Base-by-base conservation (phyloP, 2,329 filamentous ascomycete species). In the Ophiosphaerella narmari region DNA sequence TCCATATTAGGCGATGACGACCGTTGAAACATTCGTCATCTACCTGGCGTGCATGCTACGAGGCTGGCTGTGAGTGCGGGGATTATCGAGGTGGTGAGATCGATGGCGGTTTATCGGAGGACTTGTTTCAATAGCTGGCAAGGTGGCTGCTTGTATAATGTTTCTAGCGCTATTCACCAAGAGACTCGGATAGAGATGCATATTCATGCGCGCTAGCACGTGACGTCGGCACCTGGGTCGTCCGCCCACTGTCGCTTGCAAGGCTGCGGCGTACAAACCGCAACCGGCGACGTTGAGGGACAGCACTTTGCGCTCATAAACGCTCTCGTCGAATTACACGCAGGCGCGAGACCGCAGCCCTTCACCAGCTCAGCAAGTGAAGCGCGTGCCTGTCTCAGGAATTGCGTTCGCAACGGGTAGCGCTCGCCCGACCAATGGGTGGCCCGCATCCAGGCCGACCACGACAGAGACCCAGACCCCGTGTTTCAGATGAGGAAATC, bases 401-500 rank as follows among this genome's bases (percentile, higher is more conserved):
- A 41, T 18, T 32, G 23, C 18, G 23, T 38, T 37, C 33, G 55
- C 47, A 49, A 59, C 55, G 46, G 54, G 54, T 55, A 52, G 53
- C 54, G 48, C 48, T 18, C 7, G 9, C 13, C 7, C 43, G 38
- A 38, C 62, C 58, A 63, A 63, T 63, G 39, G 18, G 40, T 18
- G 29, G 48, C 39, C 52, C 41, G 42, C 35, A 46, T 43, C 39
- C 39, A 18, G 16, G 26, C 38, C 36, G 36, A 32, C 50, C 40
- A 52, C 48, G 49, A 50, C 52, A 43, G 21, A 43, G 29, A 31
- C 32, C 36, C 32, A 21, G n/a, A 7, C 53, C 46, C 59, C 50
- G 54, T 55, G 60, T 65, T 63, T 65, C 62, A 63, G 39, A 45
- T 43, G n/a, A 39, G 45, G 9, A 34, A 50, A 55, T 55, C 50